Evolutionary conservation across 2,329 filamentous ascomycete genomes (phyloP).

Genomic region (Neonectria coccinea): DNA sequence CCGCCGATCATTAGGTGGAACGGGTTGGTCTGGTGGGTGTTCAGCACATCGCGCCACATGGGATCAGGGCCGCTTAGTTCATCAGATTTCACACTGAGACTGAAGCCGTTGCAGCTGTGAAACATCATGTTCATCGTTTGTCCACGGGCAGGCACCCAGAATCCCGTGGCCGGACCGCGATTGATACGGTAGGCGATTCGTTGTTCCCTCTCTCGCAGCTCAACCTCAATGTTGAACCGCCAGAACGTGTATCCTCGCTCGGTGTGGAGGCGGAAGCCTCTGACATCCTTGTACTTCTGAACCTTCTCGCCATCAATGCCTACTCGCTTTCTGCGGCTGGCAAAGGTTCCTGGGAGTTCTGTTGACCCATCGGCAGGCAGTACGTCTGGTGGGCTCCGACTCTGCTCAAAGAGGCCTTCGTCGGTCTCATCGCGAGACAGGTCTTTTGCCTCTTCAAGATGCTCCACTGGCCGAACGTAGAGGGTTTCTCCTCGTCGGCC

Average conservation of each 20-base stretch:
- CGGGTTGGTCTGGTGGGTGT: constrained; percentile 87
- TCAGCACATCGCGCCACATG: constrained; percentile 95
- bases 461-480: constrained; percentile 90
- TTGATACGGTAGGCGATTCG: constrained; percentile 97
- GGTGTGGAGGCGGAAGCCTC: constrained; percentile 83
- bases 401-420: constrained; percentile 82
- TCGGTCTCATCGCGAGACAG: constrained; percentile 84
- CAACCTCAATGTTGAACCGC: constrained; percentile 95
- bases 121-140: constrained; percentile 99
- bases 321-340: constrained; percentile 64
- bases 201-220: constrained; percentile 81
- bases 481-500: constrained; percentile 87
- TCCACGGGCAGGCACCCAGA: constrained; percentile 90
- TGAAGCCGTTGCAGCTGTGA: constrained; percentile 97
- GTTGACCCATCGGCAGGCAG: constrained; percentile 54
- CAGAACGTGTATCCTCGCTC: constrained; percentile 95
- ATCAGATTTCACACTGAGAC: constrained; percentile 79
- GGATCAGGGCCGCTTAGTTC: constrained; percentile 92
- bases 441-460: constrained; percentile 82
- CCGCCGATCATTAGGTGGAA: constrained; percentile 99
- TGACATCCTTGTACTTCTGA: constrained; percentile 85
- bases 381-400: constrained; percentile 64
- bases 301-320: constrained; percentile 81
- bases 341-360: constrained; percentile 66
- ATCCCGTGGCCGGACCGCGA: constrained; percentile 85